Base-by-base conservation (phyloP, 2,329 filamentous ascomycete genomes). In the Penicillium nordicum region DNA sequence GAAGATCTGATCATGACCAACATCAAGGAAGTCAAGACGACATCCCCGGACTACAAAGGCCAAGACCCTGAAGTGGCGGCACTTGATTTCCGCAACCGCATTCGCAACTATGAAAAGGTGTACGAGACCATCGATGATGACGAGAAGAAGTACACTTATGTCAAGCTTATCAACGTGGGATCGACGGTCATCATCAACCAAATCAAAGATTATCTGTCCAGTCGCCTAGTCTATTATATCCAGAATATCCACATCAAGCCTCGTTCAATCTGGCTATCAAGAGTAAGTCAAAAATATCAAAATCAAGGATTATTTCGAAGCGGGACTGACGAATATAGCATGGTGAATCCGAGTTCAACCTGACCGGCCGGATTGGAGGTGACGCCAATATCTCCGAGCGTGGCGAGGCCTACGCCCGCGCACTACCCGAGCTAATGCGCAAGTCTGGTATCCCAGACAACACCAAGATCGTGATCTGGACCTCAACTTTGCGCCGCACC, bases 211-310 rank as follows among this genome's bases (percentile, higher is more conserved):
- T 99, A 99, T 71, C 82, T 99, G 29, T 94, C 97, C 73, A 96
- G 91, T 73, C 88, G 94, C 56, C 88, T 99, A 43, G 93, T 99
- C 44, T 99, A 99, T 76, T 99, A 97, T 73, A 85, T 97, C 57
- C 97, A 97, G 87, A 99, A 97, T 72, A 82, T 99, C 38, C 94
- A 99, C 77, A 99, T 99, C 74, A 93, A 93, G 62, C 93, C 93
- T 18, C 86, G 94, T 55, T 96, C 92, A 4, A 96, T 99, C 63
- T 99, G 94, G 94, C 79, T 99, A 50, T 97, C 94, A 64, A 83
- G 94, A 62, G 90, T 93, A 80, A 76, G 87, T 82, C 21, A 38
- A 10, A 10, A 12, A 45, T 42, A 44, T 30, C 14, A 34, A 7
- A 10, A 32, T 25, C 8, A 9, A 8, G 11, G 11, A 32, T 8